Conservation (phyloP, 768 basidiomycete genomes). For the Suillus fuscotomentosus region DNA sequence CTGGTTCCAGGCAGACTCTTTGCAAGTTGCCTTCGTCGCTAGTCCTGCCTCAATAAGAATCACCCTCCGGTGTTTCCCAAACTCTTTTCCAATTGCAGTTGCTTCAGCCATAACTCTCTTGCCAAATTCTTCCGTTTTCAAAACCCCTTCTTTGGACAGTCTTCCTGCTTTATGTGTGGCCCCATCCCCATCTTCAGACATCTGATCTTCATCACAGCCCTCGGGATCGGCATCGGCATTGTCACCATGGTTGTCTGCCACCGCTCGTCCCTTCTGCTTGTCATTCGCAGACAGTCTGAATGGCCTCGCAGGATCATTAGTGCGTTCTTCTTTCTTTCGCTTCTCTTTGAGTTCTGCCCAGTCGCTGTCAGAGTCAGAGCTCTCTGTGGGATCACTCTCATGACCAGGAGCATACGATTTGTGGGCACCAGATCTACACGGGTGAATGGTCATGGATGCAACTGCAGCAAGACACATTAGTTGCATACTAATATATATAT, state of each 20-base stretch:
- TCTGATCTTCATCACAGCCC: background rate
- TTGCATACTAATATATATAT: background rate
- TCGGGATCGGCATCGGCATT: background rate
- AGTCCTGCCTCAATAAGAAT: slow-evolving; percentile 2
- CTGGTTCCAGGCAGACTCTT: background rate
- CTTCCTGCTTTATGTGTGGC: background rate
- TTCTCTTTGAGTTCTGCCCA: too few relatives aligned
- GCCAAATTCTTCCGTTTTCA: background rate
- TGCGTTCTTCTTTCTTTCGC: too few relatives aligned
- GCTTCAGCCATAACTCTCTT: background rate
- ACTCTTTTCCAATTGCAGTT: background rate
- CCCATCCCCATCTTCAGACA: background rate
- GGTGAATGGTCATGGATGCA: background rate
- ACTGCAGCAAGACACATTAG: background rate
- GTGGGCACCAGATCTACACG: too few relatives aligned
- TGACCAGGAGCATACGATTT: too few relatives aligned
- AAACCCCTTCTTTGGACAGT: background rate
- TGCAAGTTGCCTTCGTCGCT: slow-evolving; percentile 1
- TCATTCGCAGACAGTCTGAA: too few relatives aligned
- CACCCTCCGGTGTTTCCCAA: background rate
- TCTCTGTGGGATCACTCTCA: too few relatives aligned
- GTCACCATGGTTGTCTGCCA: background rate
- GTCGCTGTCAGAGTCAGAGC: too few relatives aligned
- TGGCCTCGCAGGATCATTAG: too few relatives aligned
- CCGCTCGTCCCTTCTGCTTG: background rate